A percentile compares a stretch with the other conserved stretches of the same genome.
Evolutionary conservation across 1,284 basidiomycete species (phyloP).

Genomic region (Kwoniella shivajii): DNA sequence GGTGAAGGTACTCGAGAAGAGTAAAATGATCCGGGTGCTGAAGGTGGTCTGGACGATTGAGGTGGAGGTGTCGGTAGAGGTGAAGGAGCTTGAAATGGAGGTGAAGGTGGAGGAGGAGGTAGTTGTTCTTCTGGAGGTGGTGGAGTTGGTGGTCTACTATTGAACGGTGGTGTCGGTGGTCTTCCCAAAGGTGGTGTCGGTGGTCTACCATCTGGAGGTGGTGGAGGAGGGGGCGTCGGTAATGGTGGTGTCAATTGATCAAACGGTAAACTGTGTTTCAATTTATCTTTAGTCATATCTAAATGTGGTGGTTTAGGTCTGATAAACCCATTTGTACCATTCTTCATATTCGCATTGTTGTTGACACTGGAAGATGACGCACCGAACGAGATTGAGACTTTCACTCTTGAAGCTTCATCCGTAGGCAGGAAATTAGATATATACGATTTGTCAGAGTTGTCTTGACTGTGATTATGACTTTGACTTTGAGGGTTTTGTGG

Average conservation of each 20-base stretch:
- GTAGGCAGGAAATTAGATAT: conserved; percentile 14
- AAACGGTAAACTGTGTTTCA: conserved; percentile 2
- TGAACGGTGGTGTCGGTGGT: conserved; percentile 21
- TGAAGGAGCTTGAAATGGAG: conserved; percentile 56
- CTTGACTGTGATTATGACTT: too few relatives aligned
- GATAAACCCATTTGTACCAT: not conserved
- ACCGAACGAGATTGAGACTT: conserved; percentile 14
- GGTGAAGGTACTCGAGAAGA: conserved; percentile 24
- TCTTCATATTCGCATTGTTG: too few relatives aligned
- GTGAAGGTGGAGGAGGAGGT: conserved; percentile 39
- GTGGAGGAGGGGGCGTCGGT: conserved; percentile 15
- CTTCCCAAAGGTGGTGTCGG: not conserved
- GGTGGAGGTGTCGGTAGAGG: conserved; percentile 32
- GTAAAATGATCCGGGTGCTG: conserved; percentile 30
- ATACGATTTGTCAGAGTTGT: conserved; percentile 5
- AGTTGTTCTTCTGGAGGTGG: conserved; percentile 32
- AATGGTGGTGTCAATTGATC: conserved; percentile 6
- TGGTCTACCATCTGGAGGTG: conserved; percentile 1
- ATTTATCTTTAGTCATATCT: too few relatives aligned
- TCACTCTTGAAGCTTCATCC: not conserved
- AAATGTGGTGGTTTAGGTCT: conserved; percentile 17
- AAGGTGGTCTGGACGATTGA: conserved; percentile 10
- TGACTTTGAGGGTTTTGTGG: not conserved
- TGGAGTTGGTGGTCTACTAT: conserved; percentile 26
- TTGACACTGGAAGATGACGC: not conserved